These are phyloP conservation scores for Aristolochia californica DNA, from an alignment of 164 flowering plant genomes.

Conservation along the genomic window DNA sequence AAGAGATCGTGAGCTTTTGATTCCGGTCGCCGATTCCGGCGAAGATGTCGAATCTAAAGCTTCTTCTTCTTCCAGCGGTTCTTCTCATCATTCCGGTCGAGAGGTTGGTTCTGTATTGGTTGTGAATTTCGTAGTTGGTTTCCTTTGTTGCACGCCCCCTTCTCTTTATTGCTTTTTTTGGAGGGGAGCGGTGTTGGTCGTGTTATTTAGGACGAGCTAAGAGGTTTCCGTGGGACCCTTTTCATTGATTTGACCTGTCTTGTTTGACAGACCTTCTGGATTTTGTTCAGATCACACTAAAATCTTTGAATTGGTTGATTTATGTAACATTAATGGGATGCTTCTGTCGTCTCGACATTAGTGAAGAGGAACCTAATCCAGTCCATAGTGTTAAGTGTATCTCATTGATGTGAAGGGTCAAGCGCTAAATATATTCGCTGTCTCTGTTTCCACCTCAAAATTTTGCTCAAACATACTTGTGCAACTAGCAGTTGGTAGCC, in stretches of 20 bases:
- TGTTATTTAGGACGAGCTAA: not conserved
- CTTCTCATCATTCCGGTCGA: slow-evolving; percentile 64
- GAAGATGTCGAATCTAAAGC: slow-evolving; percentile 41
- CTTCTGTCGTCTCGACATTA: too few relatives aligned
- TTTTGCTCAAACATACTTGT: too few relatives aligned
- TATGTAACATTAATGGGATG: too few relatives aligned
- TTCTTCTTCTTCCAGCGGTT: slow-evolving; percentile 36
- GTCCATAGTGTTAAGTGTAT: too few relatives aligned
- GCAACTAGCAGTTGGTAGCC: too few relatives aligned
- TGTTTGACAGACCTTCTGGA: not conserved
- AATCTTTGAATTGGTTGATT: too few relatives aligned
- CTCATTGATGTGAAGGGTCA: too few relatives aligned
- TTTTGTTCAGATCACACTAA: too few relatives aligned
- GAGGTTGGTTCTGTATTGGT: slow-evolving; percentile 35
- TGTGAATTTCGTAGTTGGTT: not conserved
- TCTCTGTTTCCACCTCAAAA: too few relatives aligned
- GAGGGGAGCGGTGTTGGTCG: not conserved
- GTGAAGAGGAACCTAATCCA: too few relatives aligned
- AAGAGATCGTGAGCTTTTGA: slow-evolving; percentile 83
- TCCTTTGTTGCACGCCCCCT: not conserved
- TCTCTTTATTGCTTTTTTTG: not conserved
- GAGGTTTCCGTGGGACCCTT: too few relatives aligned
- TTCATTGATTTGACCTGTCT: not conserved
- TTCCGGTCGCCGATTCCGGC: slow-evolving; percentile 61
- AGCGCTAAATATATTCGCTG: too few relatives aligned